phyloP scores from a whole-genome alignment of 2,329 filamentous ascomycete species.

The Penicillium freii region DNA sequence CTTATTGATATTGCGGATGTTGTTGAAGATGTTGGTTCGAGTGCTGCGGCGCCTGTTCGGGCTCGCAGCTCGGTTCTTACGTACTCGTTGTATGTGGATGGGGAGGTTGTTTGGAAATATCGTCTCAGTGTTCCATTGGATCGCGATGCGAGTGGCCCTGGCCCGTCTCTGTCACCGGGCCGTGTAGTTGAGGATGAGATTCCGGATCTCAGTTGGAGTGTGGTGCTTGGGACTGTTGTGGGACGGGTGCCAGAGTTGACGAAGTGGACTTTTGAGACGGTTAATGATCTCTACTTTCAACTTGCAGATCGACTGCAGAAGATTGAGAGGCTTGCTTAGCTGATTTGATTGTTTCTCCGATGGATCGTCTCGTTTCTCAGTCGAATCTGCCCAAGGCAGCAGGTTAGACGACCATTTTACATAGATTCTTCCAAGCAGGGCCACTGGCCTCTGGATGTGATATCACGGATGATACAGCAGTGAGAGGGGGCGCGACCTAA shows the following conservation, averaged over 20 bases:
- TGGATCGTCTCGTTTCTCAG: too few relatives aligned
- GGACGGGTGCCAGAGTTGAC: slow-evolving; percentile 23
- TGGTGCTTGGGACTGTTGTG: slow-evolving; percentile 18
- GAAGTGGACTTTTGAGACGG: slow-evolving; percentile 4
- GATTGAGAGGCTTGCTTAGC: slow-evolving; percentile 20
- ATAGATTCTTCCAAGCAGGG: neutral
- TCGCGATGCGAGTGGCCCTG: slow-evolving; percentile 5
- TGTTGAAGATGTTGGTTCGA: slow-evolving; percentile 40
- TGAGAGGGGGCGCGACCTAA: neutral
- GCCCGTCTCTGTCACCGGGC: slow-evolving; percentile 30
- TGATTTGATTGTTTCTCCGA: neutral
- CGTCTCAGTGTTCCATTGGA: slow-evolving; percentile 38
- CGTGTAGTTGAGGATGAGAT: slow-evolving; percentile 33
- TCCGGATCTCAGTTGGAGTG: slow-evolving; percentile 21
- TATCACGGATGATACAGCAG: neutral
- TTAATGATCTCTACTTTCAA: slow-evolving; percentile 15
- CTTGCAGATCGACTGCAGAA: slow-evolving; percentile 17
- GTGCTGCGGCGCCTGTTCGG: slow-evolving; percentile 8
- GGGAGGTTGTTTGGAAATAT: slow-evolving; percentile 70
- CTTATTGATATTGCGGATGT: slow-evolving; percentile 73
- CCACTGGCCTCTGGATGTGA: too few relatives aligned
- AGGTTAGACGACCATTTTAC: neutral
- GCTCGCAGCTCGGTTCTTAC: slow-evolving; percentile 61
- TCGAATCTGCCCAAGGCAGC: neutral
- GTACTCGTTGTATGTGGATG: slow-evolving; percentile 81